Evolutionary conservation across 2,329 filamentous ascomycete species (phyloP), one percentile per base, ranked within the genome.

Genomic region (Albifimbria verrucaria): DNA sequence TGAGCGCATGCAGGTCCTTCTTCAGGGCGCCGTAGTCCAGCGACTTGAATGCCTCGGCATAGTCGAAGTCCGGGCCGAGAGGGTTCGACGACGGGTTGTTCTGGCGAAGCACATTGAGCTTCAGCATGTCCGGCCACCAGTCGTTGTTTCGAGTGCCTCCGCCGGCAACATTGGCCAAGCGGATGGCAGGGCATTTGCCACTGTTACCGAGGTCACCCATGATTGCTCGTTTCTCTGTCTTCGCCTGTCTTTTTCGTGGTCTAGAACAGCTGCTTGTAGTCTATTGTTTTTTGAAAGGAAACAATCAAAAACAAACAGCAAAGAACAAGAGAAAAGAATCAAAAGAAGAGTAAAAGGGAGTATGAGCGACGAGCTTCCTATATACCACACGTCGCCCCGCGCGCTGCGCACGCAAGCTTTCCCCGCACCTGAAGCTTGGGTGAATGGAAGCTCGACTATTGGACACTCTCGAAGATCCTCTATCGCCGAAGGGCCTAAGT

Each of bases 101-200:
- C 72, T 91, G 88, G 65, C 88, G 88, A 50, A 92, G 81, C 63
- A 91, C 85, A 74, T 87, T 84, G 60, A 90, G 77, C 65, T 77
- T 81, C 57, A 92, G 72, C 62, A 80, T 74, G 53, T 85, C 79
- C 50, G 89, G 88, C 88, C 88, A 92, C 85, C 87, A 90, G 76
- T 92, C 86, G 52, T 62, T 65, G 75, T 86, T 90, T 56, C 76
- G 74, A 62, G 86, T 88, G 63, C 88, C 89, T 61, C 81, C 82
- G 59, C 86, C 87, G 53, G 71, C 26, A 15, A 32, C 26, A 15
- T 32, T 32, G 26, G 26, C 26, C 26, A 32, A 15, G 26, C 26
- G 26, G 26, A 32, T 32, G 9, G 26, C 26, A 15, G 26, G 26
- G 26, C 26, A 32, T 15, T 32, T 32, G 26, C 26, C 15, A 7